phyloP scores from a whole-genome alignment of 2,329 filamentous ascomycete species.

The Cadophora gregata region DNA sequence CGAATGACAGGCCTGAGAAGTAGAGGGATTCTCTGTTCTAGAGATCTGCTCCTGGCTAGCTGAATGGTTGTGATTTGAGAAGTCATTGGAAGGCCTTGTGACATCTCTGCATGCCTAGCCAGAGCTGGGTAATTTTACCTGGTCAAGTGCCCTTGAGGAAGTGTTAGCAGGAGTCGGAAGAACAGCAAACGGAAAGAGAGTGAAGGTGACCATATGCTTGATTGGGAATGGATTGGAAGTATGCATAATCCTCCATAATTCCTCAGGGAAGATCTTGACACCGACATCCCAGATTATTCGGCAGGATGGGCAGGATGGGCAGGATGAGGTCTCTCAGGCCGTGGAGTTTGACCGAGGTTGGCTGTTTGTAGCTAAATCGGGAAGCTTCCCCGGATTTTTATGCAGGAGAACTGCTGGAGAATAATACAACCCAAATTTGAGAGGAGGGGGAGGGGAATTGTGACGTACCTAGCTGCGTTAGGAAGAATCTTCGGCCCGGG shows the following conservation, averaged over 20 bases:
- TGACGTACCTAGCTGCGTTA: background rate
- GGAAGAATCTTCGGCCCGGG: background rate
- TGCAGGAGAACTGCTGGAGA: conserved; percentile 32
- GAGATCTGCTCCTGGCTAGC: conserved; percentile 37
- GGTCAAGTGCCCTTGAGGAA: background rate
- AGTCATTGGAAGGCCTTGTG: conserved; percentile 15
- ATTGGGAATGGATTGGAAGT: background rate
- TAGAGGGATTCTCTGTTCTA: conserved; percentile 50
- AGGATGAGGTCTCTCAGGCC: background rate
- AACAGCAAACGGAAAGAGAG: background rate
- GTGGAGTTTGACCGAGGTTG: conserved; percentile 17
- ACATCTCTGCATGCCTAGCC: background rate
- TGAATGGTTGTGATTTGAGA: conserved; percentile 20
- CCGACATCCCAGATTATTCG: conserved; percentile 11
- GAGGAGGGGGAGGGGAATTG: background rate
- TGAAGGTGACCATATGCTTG: background rate
- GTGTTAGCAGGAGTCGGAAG: background rate
- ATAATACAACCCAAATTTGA: conserved; percentile 20
- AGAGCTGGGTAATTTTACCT: background rate
- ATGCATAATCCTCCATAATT: conserved; percentile 3
- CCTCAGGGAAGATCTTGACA: background rate
- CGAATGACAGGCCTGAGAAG: conserved; percentile 61
- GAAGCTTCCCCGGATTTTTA: conserved; percentile 33
- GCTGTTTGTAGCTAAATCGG: conserved; percentile 17
- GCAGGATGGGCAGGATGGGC: background rate